A percentile compares a stretch with the other conserved stretches of the same genome.
Evolutionary conservation across 2,329 filamentous ascomycete species (phyloP).

Genomic region (Cladosporium sp.): DNA sequence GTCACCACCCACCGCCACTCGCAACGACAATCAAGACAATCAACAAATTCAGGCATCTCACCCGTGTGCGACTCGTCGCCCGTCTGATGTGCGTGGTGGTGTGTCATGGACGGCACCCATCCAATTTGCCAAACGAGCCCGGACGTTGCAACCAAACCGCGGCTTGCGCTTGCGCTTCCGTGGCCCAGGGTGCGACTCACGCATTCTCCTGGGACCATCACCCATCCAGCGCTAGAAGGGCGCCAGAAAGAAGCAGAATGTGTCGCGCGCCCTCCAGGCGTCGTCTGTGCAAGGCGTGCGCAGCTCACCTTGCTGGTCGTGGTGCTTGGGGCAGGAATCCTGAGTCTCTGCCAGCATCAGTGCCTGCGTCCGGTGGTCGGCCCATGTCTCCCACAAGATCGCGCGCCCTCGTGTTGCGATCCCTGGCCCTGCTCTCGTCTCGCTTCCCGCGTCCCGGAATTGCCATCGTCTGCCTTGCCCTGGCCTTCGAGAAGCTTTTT

Average conservation of each 20-base stretch:
- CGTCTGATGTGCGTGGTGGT: background rate
- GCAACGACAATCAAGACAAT: background rate
- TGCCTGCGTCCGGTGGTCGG: conserved; percentile 1
- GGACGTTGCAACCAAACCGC: background rate
- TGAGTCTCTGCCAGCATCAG: background rate
- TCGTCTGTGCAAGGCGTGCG: background rate
- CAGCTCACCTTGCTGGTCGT: background rate
- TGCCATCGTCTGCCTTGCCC: background rate
- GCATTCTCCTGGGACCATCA: no score
- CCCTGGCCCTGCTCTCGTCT: background rate
- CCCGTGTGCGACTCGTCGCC: conserved; percentile 4
- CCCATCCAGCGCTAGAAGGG: conserved; percentile 9
- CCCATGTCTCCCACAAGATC: conserved; percentile 9
- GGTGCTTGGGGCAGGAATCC: no score
- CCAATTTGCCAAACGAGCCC: conserved; percentile 9
- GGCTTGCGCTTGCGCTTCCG: conserved; percentile 2
- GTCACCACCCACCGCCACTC: background rate
- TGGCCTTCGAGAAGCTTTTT: conserved; percentile 8
- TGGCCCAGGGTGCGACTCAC: conserved; percentile 2
- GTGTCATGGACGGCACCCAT: conserved; percentile 10
- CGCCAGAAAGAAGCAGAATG: conserved; percentile 13
- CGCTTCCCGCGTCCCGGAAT: conserved; percentile 11
- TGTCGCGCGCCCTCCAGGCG: background rate
- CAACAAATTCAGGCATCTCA: no score
- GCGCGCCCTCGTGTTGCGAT: background rate